phyloP scores from a whole-genome alignment of 495 filamentous ascomycete genomes.

The Rostrohypoxylon terebratum region DNA sequence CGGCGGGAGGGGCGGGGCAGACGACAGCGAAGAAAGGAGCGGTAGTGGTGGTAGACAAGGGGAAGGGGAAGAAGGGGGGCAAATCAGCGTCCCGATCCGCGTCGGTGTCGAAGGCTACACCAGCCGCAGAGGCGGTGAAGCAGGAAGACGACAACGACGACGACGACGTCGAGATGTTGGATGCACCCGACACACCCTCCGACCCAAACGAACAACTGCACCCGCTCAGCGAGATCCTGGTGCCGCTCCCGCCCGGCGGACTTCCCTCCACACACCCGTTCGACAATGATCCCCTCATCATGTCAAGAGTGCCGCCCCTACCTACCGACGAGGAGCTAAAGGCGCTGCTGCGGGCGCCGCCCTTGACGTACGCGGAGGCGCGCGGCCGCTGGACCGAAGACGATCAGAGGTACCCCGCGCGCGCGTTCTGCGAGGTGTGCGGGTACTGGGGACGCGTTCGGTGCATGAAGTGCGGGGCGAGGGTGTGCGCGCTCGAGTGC shows the following conservation, averaged over 20 bases:
- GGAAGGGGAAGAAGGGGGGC: slow-evolving; percentile 40
- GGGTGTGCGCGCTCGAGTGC: slow-evolving; percentile 86
- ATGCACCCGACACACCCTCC: slow-evolving; percentile 46
- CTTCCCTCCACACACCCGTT: slow-evolving; percentile 53
- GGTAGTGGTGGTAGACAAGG: slow-evolving; percentile 26
- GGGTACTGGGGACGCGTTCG: slow-evolving; percentile 91
- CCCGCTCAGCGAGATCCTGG: slow-evolving; percentile 49
- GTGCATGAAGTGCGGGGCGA: slow-evolving; percentile 84
- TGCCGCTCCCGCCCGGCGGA: slow-evolving; percentile 37
- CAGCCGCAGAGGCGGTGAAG: slow-evolving; percentile 36
- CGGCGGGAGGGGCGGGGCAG: slow-evolving; percentile 18
- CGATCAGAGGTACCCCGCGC: slow-evolving; percentile 63
- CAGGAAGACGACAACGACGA: slow-evolving; percentile 48
- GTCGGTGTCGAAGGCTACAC: slow-evolving; percentile 44
- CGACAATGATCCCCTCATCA: slow-evolving; percentile 73
- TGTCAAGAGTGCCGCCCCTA: slow-evolving; percentile 69
- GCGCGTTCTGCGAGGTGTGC: slow-evolving; percentile 87
- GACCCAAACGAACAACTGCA: slow-evolving; percentile 13
- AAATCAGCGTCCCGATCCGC: slow-evolving; percentile 39
- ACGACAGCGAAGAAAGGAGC: slow-evolving; percentile 32
- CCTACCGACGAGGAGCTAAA: slow-evolving; percentile 77
- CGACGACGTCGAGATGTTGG: slow-evolving; percentile 53
- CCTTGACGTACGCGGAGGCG: slow-evolving; percentile 83
- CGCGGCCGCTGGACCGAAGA: slow-evolving; percentile 66
- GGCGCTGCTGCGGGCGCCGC: slow-evolving; percentile 74